phyloP scores from a whole-genome alignment of 2,329 filamentous ascomycete genomes.

The Aspergillus eucalypticola region DNA sequence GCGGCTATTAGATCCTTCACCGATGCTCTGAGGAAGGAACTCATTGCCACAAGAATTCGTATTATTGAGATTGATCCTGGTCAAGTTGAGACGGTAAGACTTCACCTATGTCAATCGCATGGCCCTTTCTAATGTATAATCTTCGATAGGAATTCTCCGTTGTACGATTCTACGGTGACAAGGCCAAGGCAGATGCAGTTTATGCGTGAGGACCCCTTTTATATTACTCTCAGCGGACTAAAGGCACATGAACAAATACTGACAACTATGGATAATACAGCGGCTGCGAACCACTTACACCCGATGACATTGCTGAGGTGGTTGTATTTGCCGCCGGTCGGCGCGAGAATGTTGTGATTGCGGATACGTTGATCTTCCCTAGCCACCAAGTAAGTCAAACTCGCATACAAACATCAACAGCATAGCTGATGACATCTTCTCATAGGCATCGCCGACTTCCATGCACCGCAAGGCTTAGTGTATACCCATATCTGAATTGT shows the following conservation, averaged over 20 bases:
- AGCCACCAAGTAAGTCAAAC: constrained; percentile 73
- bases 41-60: constrained; percentile 76
- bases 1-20: constrained; percentile 84
- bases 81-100: constrained; percentile 78
- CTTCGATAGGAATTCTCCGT: constrained; percentile 74
- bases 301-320: constrained; percentile 87
- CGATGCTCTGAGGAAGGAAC: constrained; percentile 77
- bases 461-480: constrained; percentile 15
- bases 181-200: constrained; percentile 83
- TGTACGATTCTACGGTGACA: constrained; percentile 85
- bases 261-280: constrained; percentile 40
- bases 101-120: neutral
- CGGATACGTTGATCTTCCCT: constrained; percentile 83
- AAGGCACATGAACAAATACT: neutral
- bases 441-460: constrained; percentile 20
- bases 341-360: constrained; percentile 86
- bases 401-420: neutral
- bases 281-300: constrained; percentile 78
- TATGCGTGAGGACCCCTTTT: constrained; percentile 64
- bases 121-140: constrained; percentile 7
- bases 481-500: neutral
- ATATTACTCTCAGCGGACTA: neutral
- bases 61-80: constrained; percentile 89
- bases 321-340: constrained; percentile 82
- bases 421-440: neutral